Evolutionary conservation across 176 grass and related monocot species (phyloP), one percentile per base, ranked within the genome.

Genomic region (Neostapfia colusana): DNA sequence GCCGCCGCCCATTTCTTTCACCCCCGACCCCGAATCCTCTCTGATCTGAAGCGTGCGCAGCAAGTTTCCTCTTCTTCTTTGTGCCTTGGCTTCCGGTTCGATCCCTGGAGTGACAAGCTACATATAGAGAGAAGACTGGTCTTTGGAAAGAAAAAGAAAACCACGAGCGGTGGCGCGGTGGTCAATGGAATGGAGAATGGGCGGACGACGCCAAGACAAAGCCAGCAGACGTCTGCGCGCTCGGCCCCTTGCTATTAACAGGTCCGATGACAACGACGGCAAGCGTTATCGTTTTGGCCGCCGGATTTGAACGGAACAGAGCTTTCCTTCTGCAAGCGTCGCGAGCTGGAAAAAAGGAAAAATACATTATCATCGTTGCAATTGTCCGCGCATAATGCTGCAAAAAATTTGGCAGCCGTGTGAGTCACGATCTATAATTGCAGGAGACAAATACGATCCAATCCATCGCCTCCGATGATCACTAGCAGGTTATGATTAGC

Each of bases 191-290:
- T 16, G 75, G 39, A 36, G 51, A 60, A 18, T 6, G 44, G 65
- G 18, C 6, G 5, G 20, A 43, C 15, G 53, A 12, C 37, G 25
- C 43, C n/a, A 11, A 16, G 28, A 72, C 62, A 71, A 21, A 61
- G 42, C 10, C 31, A 31, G 7, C 31, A 28, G 16, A 81, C 34
- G 57, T 53, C n/a, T 18, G 42, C 31, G 4, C 3, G n/a, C 40
- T 20, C 28, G 76, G 58, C 1, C 39, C 15, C 4, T 58, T 54
- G 51, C 55, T 26, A 27, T 12, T 34, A 21, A 57, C 18, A 41
- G 48, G 41, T 10, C 18, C 41, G 21, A 8, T 4, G 37, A 86
- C 20, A 63, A n/a, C 9, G 84, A 81, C 64, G 84, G 11, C 78
- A 26, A 55, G 43, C 21, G 15, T 75, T 75, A 69, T 80, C 42